Base-by-base conservation (phyloP, 148 eudicot species). In the Silene latifolia region DNA sequence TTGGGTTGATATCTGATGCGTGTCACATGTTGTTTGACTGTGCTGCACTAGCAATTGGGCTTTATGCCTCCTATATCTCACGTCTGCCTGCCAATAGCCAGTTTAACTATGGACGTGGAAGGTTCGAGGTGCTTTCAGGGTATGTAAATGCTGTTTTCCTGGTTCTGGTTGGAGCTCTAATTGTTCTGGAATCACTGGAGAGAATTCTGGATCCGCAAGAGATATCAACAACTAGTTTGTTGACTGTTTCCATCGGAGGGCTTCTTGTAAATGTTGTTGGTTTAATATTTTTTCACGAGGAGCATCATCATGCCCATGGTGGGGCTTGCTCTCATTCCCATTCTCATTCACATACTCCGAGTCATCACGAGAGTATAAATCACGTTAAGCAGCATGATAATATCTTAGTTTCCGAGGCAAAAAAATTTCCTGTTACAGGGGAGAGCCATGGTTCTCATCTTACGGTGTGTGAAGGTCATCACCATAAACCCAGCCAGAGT, bases 1-100 rank as follows among this genome's bases (percentile, higher is more conserved):
- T 95, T 74, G 98, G 98, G 60, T 78, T 95, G 85, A 92, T 95
- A 80, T 92, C 98, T 39, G 98, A 95, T 81, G 98, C 98, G 4
- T 95, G 98, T 73, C 98, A 95, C 82, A 95, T 95, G 98, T 71
- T 95, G 80, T 95, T 95, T 72, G 98, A 95, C 86, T 95, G 98
- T 85, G 96, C 96, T 78, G 98, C 98, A 75, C 83, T 95, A 53
- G 98, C 93, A 7, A 92, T 95, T 78, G 98, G 98, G 67, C 84
- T 95, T 54, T 95, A 95, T 84, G 97, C 98, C 58, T 92, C 97
- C 23, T 95, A 95, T 80, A 95, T 95, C 67, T 87, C 98, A 13
- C 82, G 97, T 75, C 80, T 95, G 74, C 98, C 98, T 18, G 96
- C 98, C 27, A 95, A 92, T 77, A 51, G 82, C 73, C 93, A 90